Conservation (phyloP, 176 grass and related monocot genomes). For the Tillandsia fasciculata region DNA sequence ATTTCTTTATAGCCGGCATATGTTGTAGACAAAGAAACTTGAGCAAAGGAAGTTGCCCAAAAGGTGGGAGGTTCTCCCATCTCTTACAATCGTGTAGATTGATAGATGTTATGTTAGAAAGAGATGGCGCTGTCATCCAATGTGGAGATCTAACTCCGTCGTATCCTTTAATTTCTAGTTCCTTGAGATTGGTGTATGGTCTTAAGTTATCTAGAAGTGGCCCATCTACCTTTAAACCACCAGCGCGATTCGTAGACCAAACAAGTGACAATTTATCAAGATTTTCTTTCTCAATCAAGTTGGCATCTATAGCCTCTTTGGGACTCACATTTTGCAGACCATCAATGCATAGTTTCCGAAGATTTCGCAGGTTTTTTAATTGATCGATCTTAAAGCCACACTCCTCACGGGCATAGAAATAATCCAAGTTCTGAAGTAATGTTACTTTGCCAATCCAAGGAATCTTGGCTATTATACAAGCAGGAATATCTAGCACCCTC, state of each 20-base stretch:
- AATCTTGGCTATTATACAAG: not conserved
- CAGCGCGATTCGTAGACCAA: constrained; percentile 1
- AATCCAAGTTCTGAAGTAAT: constrained; percentile 19
- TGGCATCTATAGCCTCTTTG: constrained; percentile 10
- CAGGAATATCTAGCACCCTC: not conserved
- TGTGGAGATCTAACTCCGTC: constrained; percentile 15
- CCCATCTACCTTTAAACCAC: not conserved
- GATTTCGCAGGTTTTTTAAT: constrained; percentile 18
- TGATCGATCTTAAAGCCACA: constrained; percentile 11
- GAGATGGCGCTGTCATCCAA: constrained; percentile 18
- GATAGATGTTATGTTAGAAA: constrained; percentile 21
- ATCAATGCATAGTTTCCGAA: not conserved
- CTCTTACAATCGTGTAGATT: constrained; percentile 11
- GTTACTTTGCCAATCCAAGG: constrained; percentile 2
- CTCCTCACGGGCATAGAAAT: no score
- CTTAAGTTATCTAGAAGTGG: constrained; percentile 17
- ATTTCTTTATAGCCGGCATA: constrained; percentile 19
- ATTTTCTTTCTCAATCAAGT: constrained; percentile 20
- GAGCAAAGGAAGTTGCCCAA: constrained; percentile 29
- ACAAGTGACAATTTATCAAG: constrained; percentile 14
- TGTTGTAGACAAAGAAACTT: constrained; percentile 17
- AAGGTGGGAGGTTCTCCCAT: constrained; percentile 21
- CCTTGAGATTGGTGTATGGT: constrained; percentile 15
- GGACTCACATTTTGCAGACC: constrained; percentile 15
- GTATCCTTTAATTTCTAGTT: constrained; percentile 19